Evolutionary conservation across 176 grass and related monocot species (phyloP).

Genomic region (Cenchrus purpureus): DNA sequence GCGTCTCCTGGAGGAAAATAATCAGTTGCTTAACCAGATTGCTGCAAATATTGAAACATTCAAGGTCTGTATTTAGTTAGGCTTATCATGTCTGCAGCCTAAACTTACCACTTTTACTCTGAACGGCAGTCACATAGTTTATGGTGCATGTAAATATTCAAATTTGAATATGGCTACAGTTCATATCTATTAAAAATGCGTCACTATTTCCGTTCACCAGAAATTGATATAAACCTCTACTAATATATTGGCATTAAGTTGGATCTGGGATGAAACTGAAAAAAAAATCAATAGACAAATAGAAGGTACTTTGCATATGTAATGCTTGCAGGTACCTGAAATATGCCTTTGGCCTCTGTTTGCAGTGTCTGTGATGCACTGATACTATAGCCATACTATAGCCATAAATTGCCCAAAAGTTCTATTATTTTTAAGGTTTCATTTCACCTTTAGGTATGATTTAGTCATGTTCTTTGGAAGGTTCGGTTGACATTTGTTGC

Average conservation of each 20-base stretch:
- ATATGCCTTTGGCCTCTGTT: neutral
- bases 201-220: slow-evolving; percentile 10
- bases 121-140: neutral
- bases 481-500: slow-evolving; percentile 10
- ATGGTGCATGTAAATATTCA: slow-evolving; percentile 6
- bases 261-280: neutral
- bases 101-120: neutral
- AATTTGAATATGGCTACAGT: neutral
- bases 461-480: neutral
- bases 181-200: neutral
- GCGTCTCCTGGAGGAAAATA: slow-evolving; percentile 78
- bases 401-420: neutral
- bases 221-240: slow-evolving; percentile 7
- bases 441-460: slow-evolving; percentile 12
- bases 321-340: neutral
- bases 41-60: slow-evolving; percentile 75
- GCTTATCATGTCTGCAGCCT: neutral
- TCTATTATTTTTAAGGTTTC: neutral
- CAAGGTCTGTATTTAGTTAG: slow-evolving; percentile 52
- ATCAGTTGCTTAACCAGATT: slow-evolving; percentile 79
- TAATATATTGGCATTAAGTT: neutral
- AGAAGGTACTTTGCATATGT: slow-evolving; percentile 5
- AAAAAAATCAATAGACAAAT: slow-evolving; percentile 7
- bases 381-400: neutral
- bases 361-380: neutral